Evolutionary conservation across 768 basidiomycete species (phyloP).

Genomic region (Coprinopsis strossmayeri): DNA sequence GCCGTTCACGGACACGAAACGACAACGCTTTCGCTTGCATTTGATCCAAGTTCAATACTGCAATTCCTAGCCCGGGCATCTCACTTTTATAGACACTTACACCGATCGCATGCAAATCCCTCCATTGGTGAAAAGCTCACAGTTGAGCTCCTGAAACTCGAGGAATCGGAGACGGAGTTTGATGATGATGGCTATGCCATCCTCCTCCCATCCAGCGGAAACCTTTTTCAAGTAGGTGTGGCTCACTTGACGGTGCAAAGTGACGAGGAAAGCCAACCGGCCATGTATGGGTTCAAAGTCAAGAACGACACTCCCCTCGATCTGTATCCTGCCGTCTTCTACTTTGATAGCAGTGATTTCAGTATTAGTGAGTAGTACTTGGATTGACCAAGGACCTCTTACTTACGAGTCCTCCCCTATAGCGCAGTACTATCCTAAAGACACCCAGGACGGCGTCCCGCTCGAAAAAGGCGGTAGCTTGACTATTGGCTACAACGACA

Average conservation of each 20-base stretch:
- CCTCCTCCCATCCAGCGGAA: conserved; percentile 8
- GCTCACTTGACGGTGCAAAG: conserved; percentile 13
- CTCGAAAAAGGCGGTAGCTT: conserved; percentile 9
- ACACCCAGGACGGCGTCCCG: neutral
- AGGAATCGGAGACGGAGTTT: conserved; percentile 3
- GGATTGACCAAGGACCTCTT: neutral
- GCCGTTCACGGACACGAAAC: neutral
- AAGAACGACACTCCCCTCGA: conserved; percentile 16
- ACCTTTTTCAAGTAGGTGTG: conserved; percentile 16
- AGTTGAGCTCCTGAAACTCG: conserved; percentile 13
- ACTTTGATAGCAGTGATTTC: conserved; percentile 23
- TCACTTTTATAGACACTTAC: conserved; percentile 5
- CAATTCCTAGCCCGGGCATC: conserved; percentile 1
- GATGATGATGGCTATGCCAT: neutral
- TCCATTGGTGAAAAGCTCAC: neutral
- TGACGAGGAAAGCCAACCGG: conserved; percentile 2
- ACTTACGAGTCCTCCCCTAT: neutral
- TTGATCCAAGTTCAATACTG: neutral
- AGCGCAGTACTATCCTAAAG: conserved; percentile 6
- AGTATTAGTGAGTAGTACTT: conserved; percentile 16
- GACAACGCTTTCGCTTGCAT: neutral
- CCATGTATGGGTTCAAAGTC: conserved; percentile 18
- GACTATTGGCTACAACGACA: conserved; percentile 27
- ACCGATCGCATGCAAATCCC: conserved; percentile 2
- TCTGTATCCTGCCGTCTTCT: conserved; percentile 21